Conservation (phyloP, 371 early-diverging fungal genomes). For the Entomophthora muscae region DNA sequence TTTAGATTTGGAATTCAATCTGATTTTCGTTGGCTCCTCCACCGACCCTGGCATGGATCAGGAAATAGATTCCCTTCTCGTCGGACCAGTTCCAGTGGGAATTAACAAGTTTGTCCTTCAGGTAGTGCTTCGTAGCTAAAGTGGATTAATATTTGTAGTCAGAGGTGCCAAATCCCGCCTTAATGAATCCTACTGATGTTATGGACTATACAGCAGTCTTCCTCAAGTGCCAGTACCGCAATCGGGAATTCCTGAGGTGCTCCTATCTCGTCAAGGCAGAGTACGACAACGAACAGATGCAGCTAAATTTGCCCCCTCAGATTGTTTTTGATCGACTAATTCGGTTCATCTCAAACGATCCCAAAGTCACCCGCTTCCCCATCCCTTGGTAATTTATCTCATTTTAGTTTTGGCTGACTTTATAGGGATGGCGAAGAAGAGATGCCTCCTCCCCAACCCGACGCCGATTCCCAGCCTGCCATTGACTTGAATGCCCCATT, state of each 20-base stretch:
- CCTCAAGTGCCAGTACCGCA: slow-evolving; percentile 72
- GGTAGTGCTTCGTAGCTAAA: slow-evolving; percentile 26
- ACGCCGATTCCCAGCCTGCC: slow-evolving; percentile 4
- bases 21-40: slow-evolving; percentile 86
- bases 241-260: slow-evolving; percentile 83
- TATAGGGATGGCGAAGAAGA: slow-evolving; percentile 6
- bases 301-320: slow-evolving; percentile 38
- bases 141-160: slow-evolving; percentile 23
- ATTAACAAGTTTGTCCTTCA: slow-evolving; percentile 82
- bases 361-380: slow-evolving; percentile 74
- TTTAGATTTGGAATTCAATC: slow-evolving; percentile 88
- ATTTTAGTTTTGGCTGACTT: not conserved
- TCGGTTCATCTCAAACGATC: slow-evolving; percentile 83
- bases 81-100: slow-evolving; percentile 95
- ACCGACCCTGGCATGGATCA: slow-evolving; percentile 73
- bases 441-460: slow-evolving; percentile 9
- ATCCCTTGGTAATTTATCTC: slow-evolving; percentile 36
- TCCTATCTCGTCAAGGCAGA: slow-evolving; percentile 94
- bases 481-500: not conserved
- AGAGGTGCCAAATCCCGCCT: slow-evolving; percentile 42
- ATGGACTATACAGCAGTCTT: slow-evolving; percentile 80
- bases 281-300: slow-evolving; percentile 55
- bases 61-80: slow-evolving; percentile 82
- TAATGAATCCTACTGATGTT: slow-evolving; percentile 58
- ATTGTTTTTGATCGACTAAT: slow-evolving; percentile 48